These are phyloP conservation scores for Phallus indusiatus DNA, from an alignment of 768 basidiomycete species.

Conservation along the genomic window DNA sequence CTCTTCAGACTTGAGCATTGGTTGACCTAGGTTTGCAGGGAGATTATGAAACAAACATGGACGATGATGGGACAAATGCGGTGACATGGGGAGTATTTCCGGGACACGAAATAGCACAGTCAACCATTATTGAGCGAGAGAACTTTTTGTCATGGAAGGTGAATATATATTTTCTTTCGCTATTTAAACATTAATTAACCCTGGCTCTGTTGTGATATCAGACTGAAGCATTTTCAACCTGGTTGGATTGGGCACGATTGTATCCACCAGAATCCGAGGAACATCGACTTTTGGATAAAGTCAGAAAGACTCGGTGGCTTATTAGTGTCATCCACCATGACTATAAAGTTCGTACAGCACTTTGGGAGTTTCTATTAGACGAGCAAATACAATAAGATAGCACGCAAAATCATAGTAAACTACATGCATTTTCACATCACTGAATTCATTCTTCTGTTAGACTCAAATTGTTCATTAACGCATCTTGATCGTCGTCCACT, in stretches of 20 bases:
- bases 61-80: constrained; percentile 74
- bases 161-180: constrained; percentile 12
- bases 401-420: background rate
- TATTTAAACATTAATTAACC: background rate
- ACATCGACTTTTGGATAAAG: constrained; percentile 58
- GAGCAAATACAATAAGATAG: constrained; percentile 2
- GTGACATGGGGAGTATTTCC: constrained; percentile 99
- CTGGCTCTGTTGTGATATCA: constrained; percentile 22
- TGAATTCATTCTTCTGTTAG: background rate
- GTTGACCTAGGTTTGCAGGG: constrained; percentile 36
- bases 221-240: constrained; percentile 96
- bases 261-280: constrained; percentile 71
- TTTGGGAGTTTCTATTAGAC: constrained; percentile 79
- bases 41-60: constrained; percentile 70
- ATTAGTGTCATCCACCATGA: constrained; percentile 92
- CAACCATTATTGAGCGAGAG: constrained; percentile 92
- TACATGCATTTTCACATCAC: background rate
- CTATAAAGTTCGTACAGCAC: constrained; percentile 63
- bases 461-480: constrained; percentile 15
- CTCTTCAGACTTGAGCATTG: background rate
- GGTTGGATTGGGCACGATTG: constrained; percentile 88
- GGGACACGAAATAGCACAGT: constrained; percentile 90
- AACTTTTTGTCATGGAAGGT: constrained; percentile 98
- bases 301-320: constrained; percentile 75
- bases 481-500: constrained; percentile 29